Percentiles rank a stretch among this genome's conserved stretches.
Conservation (phyloP, 352 stramenopile genomes). For the Pythium volutum region DNA sequence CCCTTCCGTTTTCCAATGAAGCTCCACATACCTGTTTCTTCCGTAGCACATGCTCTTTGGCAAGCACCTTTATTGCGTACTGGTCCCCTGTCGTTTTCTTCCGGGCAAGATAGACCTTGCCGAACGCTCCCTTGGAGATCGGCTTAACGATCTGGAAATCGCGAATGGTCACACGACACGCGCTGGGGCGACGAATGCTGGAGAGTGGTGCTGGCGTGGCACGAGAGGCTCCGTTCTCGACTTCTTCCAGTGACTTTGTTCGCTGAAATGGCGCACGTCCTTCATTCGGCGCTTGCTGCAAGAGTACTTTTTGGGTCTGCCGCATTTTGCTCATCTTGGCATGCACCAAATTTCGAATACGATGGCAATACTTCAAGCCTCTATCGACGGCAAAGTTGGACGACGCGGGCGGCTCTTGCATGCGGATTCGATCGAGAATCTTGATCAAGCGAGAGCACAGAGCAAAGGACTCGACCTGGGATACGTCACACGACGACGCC, state of each 20-base stretch:
- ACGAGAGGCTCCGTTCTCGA: conserved; percentile 34
- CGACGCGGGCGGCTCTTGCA: conserved; percentile 42
- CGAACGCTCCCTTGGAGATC: conserved; percentile 89
- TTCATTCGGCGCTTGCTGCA: conserved; percentile 53
- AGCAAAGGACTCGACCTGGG: conserved; percentile 71
- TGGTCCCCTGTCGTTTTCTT: conserved; percentile 88
- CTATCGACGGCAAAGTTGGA: conserved; percentile 46
- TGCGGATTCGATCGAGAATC: conserved; percentile 67
- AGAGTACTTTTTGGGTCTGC: conserved; percentile 74
- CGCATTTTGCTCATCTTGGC: conserved; percentile 89
- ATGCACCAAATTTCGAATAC: conserved; percentile 70
- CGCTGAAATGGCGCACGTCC: conserved; percentile 49
- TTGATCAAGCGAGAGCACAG: conserved; percentile 76
- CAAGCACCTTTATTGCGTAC: conserved; percentile 90
- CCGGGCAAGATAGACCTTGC: conserved; percentile 83
- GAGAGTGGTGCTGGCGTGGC: neutral
- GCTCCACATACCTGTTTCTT: conserved; percentile 81
- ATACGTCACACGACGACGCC: conserved; percentile 67
- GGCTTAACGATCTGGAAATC: conserved; percentile 91
- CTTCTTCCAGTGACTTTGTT: conserved; percentile 77
- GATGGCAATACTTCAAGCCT: conserved; percentile 52
- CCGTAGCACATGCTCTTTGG: conserved; percentile 83
- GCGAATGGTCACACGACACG: conserved; percentile 62
- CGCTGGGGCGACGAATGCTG: conserved; percentile 27
- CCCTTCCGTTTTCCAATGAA: too few relatives aligned